Percentiles rank a stretch among this genome's conserved stretches.
Evolutionary conservation across 2,329 filamentous ascomycete genomes (phyloP).

Genomic region (Metarhizium brunneum): DNA sequence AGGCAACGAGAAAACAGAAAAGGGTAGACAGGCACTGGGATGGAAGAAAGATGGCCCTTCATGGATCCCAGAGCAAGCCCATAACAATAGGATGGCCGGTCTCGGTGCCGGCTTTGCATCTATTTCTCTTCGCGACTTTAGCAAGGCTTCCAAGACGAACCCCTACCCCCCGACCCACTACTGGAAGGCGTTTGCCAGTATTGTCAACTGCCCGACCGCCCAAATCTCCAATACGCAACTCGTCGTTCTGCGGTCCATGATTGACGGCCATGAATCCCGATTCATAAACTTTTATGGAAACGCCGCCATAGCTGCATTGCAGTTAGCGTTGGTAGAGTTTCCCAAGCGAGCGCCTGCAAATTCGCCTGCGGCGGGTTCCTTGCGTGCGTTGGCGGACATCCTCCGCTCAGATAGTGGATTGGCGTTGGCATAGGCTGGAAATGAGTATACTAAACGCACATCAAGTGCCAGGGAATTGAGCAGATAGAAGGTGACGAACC

Average conservation of each 20-base stretch:
- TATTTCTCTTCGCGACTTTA: conserved; percentile 74
- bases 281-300: conserved; percentile 77
- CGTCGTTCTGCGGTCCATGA: conserved; percentile 60
- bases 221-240: conserved; percentile 67
- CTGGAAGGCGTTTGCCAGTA: conserved; percentile 68
- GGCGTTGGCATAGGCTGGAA: conserved; percentile 25
- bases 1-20: conserved; percentile 63
- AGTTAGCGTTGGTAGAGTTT: conserved; percentile 64
- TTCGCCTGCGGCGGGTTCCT: conserved; percentile 38
- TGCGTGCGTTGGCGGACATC: conserved; percentile 44
- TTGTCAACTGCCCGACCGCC: conserved; percentile 62
- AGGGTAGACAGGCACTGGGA: conserved; percentile 58
- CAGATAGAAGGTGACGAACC: background rate
- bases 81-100: conserved; percentile 75
- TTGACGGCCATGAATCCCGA: conserved; percentile 62
- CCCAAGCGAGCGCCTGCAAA: conserved; percentile 44
- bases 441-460: background rate
- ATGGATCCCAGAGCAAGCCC: conserved; percentile 61
- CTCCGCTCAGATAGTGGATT: conserved; percentile 42
- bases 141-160: conserved; percentile 56
- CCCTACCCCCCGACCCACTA: conserved; percentile 73
- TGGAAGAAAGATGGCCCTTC: conserved; percentile 56
- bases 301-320: conserved; percentile 61
- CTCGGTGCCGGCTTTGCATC: conserved; percentile 78
- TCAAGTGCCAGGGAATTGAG: background rate